These are phyloP conservation scores for Colletotrichum orbiculare DNA, from an alignment of 2,329 filamentous ascomycete species.

Conservation along the genomic window DNA sequence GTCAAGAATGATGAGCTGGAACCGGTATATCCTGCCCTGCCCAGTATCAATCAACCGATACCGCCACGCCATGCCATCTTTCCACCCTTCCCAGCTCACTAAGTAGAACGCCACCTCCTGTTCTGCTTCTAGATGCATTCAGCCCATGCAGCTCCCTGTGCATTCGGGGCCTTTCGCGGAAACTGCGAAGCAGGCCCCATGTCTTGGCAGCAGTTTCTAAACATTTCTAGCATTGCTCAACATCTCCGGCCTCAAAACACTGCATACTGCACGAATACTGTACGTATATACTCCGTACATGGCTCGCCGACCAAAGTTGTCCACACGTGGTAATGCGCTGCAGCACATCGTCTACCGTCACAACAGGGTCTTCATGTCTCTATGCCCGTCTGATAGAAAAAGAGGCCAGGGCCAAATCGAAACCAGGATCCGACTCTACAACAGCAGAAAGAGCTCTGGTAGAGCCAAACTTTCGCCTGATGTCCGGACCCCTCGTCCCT, in stretches of 20 bases:
- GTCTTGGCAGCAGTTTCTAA: conserved; percentile 16
- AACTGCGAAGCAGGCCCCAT: conserved; percentile 6
- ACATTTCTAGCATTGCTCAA: background rate
- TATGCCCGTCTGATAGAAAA: background rate
- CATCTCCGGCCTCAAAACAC: too few species aligned
- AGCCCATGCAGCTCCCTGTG: conserved; percentile 19
- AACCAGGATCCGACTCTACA: conserved; percentile 1
- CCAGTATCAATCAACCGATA: background rate
- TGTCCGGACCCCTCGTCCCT: too few species aligned
- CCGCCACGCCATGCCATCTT: background rate
- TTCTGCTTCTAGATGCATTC: conserved; percentile 34
- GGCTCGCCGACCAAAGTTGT: too few species aligned
- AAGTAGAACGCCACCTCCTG: conserved; percentile 23
- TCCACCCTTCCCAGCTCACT: background rate
- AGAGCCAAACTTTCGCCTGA: too few species aligned
- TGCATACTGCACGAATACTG: too few species aligned
- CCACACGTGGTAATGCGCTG: too few species aligned
- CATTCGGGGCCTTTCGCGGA: conserved; percentile 8
- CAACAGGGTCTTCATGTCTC: too few species aligned
- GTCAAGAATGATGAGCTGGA: too few species aligned
- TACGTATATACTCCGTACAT: too few species aligned
- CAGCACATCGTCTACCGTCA: too few species aligned
- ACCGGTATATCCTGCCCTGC: background rate
- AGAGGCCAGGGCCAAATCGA: conserved; percentile 19
- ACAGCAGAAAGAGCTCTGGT: background rate